phyloP scores from a whole-genome alignment of 352 stramenopile species.

The Globisporangium irregulare region DNA sequence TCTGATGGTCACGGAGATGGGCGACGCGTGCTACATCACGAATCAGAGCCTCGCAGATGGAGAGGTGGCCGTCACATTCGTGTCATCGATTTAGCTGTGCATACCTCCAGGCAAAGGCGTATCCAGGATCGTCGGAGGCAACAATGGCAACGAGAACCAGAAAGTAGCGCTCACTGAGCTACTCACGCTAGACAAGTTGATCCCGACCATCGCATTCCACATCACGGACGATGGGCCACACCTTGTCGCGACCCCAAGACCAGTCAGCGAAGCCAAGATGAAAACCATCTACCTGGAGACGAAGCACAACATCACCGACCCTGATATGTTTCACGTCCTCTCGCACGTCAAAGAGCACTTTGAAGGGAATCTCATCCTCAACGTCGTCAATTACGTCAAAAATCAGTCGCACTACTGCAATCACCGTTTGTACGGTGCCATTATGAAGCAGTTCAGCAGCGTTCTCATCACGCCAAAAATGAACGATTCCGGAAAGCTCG shows the following conservation, averaged over 20 bases:
- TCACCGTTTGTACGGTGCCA: constrained; percentile 49
- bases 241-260: constrained; percentile 27
- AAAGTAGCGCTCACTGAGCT: constrained; percentile 60
- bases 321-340: constrained; percentile 56
- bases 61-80: constrained; percentile 32
- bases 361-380: constrained; percentile 50
- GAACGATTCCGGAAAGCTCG: constrained; percentile 31
- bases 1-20: constrained; percentile 53
- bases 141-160: constrained; percentile 66
- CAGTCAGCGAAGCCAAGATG: constrained; percentile 33
- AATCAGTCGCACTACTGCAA: constrained; percentile 42
- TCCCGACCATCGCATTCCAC: constrained; percentile 63
- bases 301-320: constrained; percentile 42
- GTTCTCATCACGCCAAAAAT: constrained; percentile 55
- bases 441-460: constrained; percentile 58
- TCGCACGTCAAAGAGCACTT: constrained; percentile 45
- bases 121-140: constrained; percentile 33
- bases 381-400: constrained; percentile 62
- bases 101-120: constrained; percentile 33
- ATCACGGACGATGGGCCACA: constrained; percentile 65
- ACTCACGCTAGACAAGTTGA: constrained; percentile 38
- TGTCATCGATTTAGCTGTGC: constrained; percentile 40
- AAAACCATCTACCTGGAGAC: constrained; percentile 44
- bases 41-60: constrained; percentile 57
- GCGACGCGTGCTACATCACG: constrained; percentile 50